A percentile compares a stretch with the other conserved stretches of the same genome.
Evolutionary conservation across 106 monocot genomes (phyloP).

Genomic region (Gastrodia elata): DNA sequence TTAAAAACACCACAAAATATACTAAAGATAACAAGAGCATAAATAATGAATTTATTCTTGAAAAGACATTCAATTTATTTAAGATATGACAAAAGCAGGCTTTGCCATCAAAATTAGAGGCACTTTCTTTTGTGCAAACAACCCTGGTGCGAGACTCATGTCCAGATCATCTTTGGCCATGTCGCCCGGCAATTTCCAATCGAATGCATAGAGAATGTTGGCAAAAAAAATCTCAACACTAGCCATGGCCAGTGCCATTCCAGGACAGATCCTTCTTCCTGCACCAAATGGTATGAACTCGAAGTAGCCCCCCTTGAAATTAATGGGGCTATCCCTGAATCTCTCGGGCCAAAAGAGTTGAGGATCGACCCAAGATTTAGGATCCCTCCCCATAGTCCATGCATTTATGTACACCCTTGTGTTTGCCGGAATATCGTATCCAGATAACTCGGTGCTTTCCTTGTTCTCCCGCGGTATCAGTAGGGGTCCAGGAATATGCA

Average conservation of each 20-base stretch:
- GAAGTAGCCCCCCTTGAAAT: constrained; percentile 2
- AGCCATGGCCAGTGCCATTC: not conserved
- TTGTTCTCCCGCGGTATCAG: not conserved
- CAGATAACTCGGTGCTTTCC: not conserved
- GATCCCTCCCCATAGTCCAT: constrained; percentile 5
- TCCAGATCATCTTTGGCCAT: constrained; percentile 6
- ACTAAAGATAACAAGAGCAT: no score
- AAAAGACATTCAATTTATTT: no score
- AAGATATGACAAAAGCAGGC: no score
- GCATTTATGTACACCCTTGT: not conserved
- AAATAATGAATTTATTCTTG: no score
- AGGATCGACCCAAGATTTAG: not conserved
- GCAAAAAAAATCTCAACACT: not conserved
- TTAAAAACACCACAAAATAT: no score
- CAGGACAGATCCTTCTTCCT: constrained; percentile 5
- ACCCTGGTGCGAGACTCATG: not conserved
- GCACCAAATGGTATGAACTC: constrained; percentile 12
- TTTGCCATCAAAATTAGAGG: not conserved
- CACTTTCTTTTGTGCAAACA: constrained; percentile 1
- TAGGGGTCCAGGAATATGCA: constrained; percentile 1
- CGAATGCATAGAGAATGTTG: not conserved
- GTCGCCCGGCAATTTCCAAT: constrained; percentile 7
- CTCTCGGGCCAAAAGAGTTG: constrained; percentile 3
- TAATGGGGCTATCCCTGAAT: not conserved
- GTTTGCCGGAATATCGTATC: constrained; percentile 5